phyloP scores from a whole-genome alignment of 2,329 filamentous ascomycete species.

The Aspergillus unguis region DNA sequence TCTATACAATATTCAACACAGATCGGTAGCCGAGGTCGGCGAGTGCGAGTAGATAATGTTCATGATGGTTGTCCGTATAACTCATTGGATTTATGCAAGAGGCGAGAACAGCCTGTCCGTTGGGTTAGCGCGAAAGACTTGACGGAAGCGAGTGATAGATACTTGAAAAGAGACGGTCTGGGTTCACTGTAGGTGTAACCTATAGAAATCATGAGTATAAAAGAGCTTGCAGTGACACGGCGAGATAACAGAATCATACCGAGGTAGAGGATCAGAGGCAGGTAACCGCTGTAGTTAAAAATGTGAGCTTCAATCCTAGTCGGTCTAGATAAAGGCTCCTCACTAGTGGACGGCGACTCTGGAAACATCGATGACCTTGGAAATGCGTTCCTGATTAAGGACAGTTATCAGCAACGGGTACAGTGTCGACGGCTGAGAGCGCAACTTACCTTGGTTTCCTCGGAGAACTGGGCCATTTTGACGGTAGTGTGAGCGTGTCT shows the following conservation, averaged over 20 bases:
- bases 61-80: background rate
- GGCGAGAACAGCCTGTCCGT: conserved; percentile 37
- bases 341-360: conserved; percentile 95
- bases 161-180: conserved; percentile 75
- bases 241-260: conserved; percentile 53
- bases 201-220: conserved; percentile 37
- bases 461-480: conserved; percentile 68
- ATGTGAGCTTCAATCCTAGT: background rate
- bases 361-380: conserved; percentile 91
- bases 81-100: conserved; percentile 33
- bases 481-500: background rate
- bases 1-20: background rate
- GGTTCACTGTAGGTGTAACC: conserved; percentile 94
- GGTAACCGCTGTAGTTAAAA: conserved; percentile 68
- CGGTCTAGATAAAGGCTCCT: conserved; percentile 29
- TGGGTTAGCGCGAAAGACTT: background rate
- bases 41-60: background rate
- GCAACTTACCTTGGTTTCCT: conserved; percentile 82
- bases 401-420: conserved; percentile 13
- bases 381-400: conserved; percentile 79
- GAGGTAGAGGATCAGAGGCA: conserved; percentile 94
- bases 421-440: conserved; percentile 2
- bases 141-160: conserved; percentile 33
- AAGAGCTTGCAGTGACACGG: background rate
- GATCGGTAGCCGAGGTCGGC: background rate